phyloP scores from a whole-genome alignment of 2,329 filamentous ascomycete species.

The Neofusicoccum sp. region DNA sequence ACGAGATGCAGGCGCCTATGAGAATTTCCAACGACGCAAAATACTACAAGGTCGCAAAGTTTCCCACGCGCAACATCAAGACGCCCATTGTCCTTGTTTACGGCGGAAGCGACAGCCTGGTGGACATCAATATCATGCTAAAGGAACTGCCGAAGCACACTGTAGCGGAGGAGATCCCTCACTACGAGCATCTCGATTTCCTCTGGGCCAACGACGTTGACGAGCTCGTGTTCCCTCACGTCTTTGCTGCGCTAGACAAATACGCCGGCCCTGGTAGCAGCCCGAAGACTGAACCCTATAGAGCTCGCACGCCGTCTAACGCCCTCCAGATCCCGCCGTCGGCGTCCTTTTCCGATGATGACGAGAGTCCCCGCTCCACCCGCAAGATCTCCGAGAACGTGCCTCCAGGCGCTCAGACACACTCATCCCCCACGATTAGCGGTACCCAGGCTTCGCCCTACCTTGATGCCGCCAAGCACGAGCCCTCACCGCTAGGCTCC shows the following conservation, averaged over 20 bases:
- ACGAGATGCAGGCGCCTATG: conserved; percentile 81
- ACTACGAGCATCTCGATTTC: conserved; percentile 97
- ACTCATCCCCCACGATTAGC: not conserved
- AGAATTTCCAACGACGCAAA: conserved; percentile 71
- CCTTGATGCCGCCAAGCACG: conserved; percentile 7
- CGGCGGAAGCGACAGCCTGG: conserved; percentile 88
- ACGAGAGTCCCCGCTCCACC: conserved; percentile 16
- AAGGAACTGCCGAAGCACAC: conserved; percentile 84
- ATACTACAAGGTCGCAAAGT: conserved; percentile 95
- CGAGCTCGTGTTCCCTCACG: conserved; percentile 82
- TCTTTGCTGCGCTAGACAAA: conserved; percentile 83
- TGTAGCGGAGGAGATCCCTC: conserved; percentile 80
- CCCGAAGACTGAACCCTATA: conserved; percentile 12
- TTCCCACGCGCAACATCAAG: conserved; percentile 95
- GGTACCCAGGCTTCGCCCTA: not conserved
- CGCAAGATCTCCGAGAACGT: conserved; percentile 22
- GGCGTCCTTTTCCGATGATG: conserved; percentile 9
- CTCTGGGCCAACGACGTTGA: conserved; percentile 90
- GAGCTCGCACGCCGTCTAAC: conserved; percentile 12
- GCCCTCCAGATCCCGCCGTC: conserved; percentile 4
- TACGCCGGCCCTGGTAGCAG: conserved; percentile 44
- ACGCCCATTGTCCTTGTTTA: conserved; percentile 94
- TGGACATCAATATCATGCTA: conserved; percentile 92
- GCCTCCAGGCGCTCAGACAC: not conserved
- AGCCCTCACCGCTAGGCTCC: conserved; percentile 6